Evolutionary conservation across 192 early-diverging fungal species (phyloP).

Genomic region (Funneliformis mosseae): DNA sequence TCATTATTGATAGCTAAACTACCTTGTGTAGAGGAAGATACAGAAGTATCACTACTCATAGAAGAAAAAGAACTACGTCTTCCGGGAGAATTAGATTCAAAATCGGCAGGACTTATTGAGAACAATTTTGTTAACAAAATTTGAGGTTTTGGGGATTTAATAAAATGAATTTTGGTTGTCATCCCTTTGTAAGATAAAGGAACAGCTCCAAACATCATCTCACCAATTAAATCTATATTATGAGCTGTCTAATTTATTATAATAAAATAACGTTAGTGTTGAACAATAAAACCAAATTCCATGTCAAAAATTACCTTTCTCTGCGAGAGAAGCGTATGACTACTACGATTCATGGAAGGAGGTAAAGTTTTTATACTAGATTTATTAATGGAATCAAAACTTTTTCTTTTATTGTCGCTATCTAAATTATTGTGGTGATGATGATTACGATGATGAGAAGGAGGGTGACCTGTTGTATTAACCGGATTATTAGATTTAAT

Average conservation of each 20-base stretch:
- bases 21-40: constrained; percentile 34
- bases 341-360: constrained; percentile 7
- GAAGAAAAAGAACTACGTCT: constrained; percentile 47
- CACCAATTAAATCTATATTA: constrained; percentile 45
- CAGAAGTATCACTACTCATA: constrained; percentile 45
- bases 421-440: neutral
- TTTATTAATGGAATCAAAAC: constrained; percentile 21
- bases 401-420: constrained; percentile 13
- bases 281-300: neutral
- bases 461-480: neutral
- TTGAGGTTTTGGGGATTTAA: constrained; percentile 42
- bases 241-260: neutral
- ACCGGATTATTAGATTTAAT: neutral
- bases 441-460: neutral
- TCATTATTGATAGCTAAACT: constrained; percentile 11
- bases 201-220: constrained; percentile 53
- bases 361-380: constrained; percentile 15
- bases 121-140: constrained; percentile 48
- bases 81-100: constrained; percentile 29
- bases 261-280: neutral
- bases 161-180: constrained; percentile 46
- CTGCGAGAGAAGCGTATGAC: neutral
- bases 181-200: constrained; percentile 51
- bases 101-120: constrained; percentile 40
- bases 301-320: constrained; percentile 17